Evolutionary conservation across 768 basidiomycete species (phyloP).

Genomic region (Calocybe gangraenosa): DNA sequence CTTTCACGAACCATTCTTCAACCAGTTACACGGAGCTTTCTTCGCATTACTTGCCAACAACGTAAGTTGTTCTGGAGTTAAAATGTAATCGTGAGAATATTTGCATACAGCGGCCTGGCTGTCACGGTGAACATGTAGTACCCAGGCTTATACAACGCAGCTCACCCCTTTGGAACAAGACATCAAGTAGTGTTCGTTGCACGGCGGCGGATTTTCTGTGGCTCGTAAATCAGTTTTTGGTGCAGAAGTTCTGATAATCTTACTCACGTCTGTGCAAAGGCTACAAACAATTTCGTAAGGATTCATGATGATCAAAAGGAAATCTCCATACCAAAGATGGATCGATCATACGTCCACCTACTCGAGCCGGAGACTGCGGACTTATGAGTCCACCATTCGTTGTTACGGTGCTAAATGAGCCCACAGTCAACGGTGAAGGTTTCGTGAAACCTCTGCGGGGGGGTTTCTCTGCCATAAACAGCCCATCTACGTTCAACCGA

Average conservation of each 20-base stretch:
- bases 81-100: slow-evolving; percentile 77
- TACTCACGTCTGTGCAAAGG: slow-evolving; percentile 74
- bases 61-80: slow-evolving; percentile 68
- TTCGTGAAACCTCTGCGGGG: slow-evolving; percentile 29
- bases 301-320: slow-evolving; percentile 1
- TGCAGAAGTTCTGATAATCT: background rate
- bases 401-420: slow-evolving; percentile 37
- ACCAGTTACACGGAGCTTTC: slow-evolving; percentile 82
- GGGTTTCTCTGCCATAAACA: slow-evolving; percentile 41
- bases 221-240: slow-evolving; percentile 9
- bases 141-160: background rate
- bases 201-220: slow-evolving; percentile 77
- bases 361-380: slow-evolving; percentile 55
- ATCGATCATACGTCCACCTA: slow-evolving; percentile 48
- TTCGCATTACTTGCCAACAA: slow-evolving; percentile 74
- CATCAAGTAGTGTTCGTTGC: slow-evolving; percentile 84
- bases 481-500: slow-evolving; percentile 46
- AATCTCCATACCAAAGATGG: slow-evolving; percentile 51
- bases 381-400: slow-evolving; percentile 62
- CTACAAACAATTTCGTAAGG: slow-evolving; percentile 29
- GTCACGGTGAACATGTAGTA: slow-evolving; percentile 11
- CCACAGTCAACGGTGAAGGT: slow-evolving; percentile 44
- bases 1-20: slow-evolving; percentile 59
- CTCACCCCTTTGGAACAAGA: slow-evolving; percentile 74
- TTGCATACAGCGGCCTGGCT: slow-evolving; percentile 62